These are phyloP conservation scores for Senecio squalidus DNA, from an alignment of 140 eudicot genomes.

Conservation along the genomic window DNA sequence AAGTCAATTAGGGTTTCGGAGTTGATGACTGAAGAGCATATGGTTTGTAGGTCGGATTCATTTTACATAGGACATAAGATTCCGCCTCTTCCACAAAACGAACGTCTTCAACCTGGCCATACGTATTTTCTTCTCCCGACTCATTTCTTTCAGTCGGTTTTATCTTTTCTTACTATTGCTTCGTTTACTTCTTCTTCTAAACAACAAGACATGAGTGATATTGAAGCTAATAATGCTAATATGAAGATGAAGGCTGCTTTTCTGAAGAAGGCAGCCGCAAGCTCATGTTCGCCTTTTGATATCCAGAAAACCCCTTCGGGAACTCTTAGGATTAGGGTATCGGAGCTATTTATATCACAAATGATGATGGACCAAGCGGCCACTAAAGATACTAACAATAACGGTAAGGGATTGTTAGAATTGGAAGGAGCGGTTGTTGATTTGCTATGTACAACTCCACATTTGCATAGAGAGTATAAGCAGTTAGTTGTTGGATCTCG, in stretches of 20 bases:
- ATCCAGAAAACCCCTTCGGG: constrained; percentile 51
- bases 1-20: constrained; percentile 36
- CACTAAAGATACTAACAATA: not conserved
- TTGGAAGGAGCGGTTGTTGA: not conserved
- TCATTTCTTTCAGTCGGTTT: constrained; percentile 39
- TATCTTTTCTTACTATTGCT: constrained; percentile 37
- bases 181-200: constrained; percentile 19
- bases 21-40: constrained; percentile 34
- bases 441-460: constrained; percentile 47
- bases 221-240: not conserved
- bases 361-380: constrained; percentile 27
- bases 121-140: constrained; percentile 47
- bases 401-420: not conserved
- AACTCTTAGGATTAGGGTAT: constrained; percentile 34
- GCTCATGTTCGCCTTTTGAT: constrained; percentile 39
- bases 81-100: constrained; percentile 38
- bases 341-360: constrained; percentile 40
- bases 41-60: constrained; percentile 52
- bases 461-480: constrained; percentile 48
- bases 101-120: constrained; percentile 43
- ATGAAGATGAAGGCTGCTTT: constrained; percentile 29
- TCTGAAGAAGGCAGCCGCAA: constrained; percentile 30
- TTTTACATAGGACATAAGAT: constrained; percentile 61
- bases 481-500: constrained; percentile 41
- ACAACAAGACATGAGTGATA: not conserved